Conservation (phyloP, 441 rosid genomes). For the Pelargonium citronellum region DNA sequence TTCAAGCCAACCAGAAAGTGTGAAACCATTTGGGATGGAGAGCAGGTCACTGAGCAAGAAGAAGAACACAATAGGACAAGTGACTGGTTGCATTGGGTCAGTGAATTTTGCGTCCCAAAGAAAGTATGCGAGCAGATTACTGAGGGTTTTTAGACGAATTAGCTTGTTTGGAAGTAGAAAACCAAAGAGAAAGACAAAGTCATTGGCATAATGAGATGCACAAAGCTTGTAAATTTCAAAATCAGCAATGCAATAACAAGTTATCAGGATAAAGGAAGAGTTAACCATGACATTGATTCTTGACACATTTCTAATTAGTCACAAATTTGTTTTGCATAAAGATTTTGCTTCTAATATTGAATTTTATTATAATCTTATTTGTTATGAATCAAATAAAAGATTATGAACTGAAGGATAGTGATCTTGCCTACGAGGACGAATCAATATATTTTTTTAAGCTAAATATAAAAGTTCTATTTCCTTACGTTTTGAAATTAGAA, state of each 20-base stretch:
- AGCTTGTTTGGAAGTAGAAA: conserved; percentile 39
- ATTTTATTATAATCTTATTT: too few relatives aligned
- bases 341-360: too few relatives aligned
- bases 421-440: too few relatives aligned
- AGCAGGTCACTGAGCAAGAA: conserved; percentile 48
- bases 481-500: too few relatives aligned
- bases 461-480: too few relatives aligned
- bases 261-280: too few relatives aligned
- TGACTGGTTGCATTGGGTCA: conserved; percentile 55
- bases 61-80: conserved; percentile 49
- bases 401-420: too few relatives aligned
- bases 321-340: too few relatives aligned
- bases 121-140: conserved; percentile 45
- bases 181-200: conserved; percentile 34
- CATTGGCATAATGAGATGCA: conserved; percentile 18
- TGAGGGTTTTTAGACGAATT: conserved; percentile 33
- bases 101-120: conserved; percentile 55
- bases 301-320: too few relatives aligned
- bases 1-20: conserved; percentile 25
- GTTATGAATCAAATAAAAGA: too few relatives aligned
- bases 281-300: too few relatives aligned
- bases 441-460: too few relatives aligned
- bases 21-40: conserved; percentile 34
- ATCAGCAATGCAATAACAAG: conserved; percentile 4
- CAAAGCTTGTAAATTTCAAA: background rate